Base-by-base conservation (phyloP, 139 green algal species). In the Nannochloris sp. region DNA sequence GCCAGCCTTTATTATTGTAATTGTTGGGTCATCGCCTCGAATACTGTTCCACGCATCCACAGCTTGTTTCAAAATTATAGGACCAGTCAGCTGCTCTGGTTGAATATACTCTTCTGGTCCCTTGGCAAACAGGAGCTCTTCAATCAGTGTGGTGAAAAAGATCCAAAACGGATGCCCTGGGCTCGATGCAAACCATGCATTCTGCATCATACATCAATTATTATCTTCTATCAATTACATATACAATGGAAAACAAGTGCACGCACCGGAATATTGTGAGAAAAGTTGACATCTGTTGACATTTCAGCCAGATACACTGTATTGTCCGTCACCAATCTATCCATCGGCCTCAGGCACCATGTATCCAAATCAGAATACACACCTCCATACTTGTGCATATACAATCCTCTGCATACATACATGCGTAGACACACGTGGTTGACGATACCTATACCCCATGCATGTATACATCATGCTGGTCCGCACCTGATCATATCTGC, bases 281-380 rank as follows among this genome's bases (percentile, higher is more conserved):
- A 44, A 61, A 65, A 74, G 4, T 44, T 10, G 8, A 51, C 15
- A 57, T 74, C 65, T 12, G 61, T 29, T 4, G 57, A 56, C 70
- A 76, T 67, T 23, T 37, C 36, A 14, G 70, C 70, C 19, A 76
- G 55, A 25, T 71, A 57, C 11, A 62, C 43, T 43, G 16, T 21
- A 11, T 21, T 29, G 6, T 40, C 23, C 7, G 57, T 55, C 9
- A 53, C 31, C 57, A 77, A 48, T 14, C 19, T 10, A 10, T 64
- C 64, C 48, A 77, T 48, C 2, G 63, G 25, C 11, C 44, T n/a
- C 18, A 77, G 12, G 4, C 23, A 46, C 67, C 68, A 67, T 37
- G 70, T 68, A 19, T 77, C 70, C 37, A 77, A 50, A 23, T 77
- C 70, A 10, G 69, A 60, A 70, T 77, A 77, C 10, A 74, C 55